Percentiles rank a stretch among this genome's conserved stretches.
These are phyloP conservation scores for Tinospora cordifolia DNA, from an alignment of 164 flowering plant genomes.

Conservation along the genomic window DNA sequence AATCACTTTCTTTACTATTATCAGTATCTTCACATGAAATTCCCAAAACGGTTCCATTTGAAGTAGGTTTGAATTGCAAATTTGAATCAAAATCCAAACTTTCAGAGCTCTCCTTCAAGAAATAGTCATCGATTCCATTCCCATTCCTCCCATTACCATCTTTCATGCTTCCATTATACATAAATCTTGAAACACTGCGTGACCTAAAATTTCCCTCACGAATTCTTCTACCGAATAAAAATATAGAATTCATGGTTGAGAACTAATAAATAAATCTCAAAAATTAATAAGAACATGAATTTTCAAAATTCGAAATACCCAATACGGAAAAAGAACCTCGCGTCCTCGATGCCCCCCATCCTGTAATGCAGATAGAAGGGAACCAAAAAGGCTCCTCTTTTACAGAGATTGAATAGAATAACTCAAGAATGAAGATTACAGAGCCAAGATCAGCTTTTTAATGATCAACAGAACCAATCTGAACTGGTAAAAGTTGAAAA, in stretches of 20 bases:
- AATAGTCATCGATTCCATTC: slow-evolving; percentile 2
- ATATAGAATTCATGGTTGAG: slow-evolving; percentile 12
- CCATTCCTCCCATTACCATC: background rate
- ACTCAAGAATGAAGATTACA: too few relatives aligned
- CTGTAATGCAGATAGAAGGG: too few relatives aligned
- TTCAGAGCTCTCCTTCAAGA: slow-evolving; percentile 1
- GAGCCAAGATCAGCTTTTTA: too few relatives aligned
- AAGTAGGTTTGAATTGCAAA: background rate
- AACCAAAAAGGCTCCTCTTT: too few relatives aligned
- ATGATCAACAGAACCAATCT: too few relatives aligned
- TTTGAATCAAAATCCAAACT: slow-evolving; percentile 13
- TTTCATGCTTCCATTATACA: slow-evolving; percentile 10
- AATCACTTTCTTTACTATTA: slow-evolving; percentile 7
- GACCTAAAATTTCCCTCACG: background rate
- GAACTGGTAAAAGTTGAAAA: too few relatives aligned
- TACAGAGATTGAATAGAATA: too few relatives aligned
- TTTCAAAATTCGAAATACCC: too few relatives aligned
- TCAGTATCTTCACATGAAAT: background rate
- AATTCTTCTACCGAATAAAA: slow-evolving; percentile 10
- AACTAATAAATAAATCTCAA: background rate
- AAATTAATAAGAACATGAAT: background rate
- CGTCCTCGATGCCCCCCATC: background rate
- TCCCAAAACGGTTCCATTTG: background rate
- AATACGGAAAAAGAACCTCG: background rate
- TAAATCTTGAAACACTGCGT: slow-evolving; percentile 5